Percentiles rank a stretch among this genome's conserved stretches.
phyloP scores from a whole-genome alignment of 2,329 filamentous ascomycete species.

The Aspergillus novoparasiticus region DNA sequence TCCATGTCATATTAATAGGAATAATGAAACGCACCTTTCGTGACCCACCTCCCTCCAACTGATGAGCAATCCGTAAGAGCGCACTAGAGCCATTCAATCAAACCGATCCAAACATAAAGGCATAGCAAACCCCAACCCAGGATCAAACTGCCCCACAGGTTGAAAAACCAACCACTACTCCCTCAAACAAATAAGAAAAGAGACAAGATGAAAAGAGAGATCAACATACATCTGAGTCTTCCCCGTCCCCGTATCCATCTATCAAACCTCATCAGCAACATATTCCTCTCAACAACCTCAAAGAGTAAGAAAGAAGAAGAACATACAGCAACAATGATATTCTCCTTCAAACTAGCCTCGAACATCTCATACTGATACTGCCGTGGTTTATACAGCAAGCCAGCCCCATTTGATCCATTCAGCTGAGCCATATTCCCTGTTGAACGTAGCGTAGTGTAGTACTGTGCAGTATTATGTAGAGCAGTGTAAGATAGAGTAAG shows the following conservation, averaged over 20 bases:
- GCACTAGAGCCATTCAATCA: slow-evolving; percentile 51
- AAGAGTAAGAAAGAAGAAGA: background rate
- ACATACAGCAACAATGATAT: slow-evolving; percentile 70
- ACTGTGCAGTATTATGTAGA: no score
- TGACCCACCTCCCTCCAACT: slow-evolving; percentile 58
- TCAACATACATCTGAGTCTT: slow-evolving; percentile 72
- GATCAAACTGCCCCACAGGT: background rate
- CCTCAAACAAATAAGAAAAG: background rate
- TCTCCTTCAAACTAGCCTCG: slow-evolving; percentile 66
- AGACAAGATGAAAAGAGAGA: background rate
- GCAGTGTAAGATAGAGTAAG: no score
- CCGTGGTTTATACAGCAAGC: slow-evolving; percentile 38
- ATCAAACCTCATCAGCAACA: slow-evolving; percentile 3
- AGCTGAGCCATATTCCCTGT: background rate
- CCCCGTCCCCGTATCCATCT: slow-evolving; percentile 81
- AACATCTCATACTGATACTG: slow-evolving; percentile 79
- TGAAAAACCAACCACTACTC: background rate
- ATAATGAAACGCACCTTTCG: slow-evolving; percentile 54
- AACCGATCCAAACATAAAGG: background rate
- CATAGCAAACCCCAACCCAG: background rate
- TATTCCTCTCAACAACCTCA: background rate
- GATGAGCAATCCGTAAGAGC: slow-evolving; percentile 66
- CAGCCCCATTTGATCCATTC: slow-evolving; percentile 3
- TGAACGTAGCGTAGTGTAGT: no score
- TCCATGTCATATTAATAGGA: background rate